phyloP scores from a whole-genome alignment of 768 basidiomycete species.

The Pulveroboletus sp. region DNA sequence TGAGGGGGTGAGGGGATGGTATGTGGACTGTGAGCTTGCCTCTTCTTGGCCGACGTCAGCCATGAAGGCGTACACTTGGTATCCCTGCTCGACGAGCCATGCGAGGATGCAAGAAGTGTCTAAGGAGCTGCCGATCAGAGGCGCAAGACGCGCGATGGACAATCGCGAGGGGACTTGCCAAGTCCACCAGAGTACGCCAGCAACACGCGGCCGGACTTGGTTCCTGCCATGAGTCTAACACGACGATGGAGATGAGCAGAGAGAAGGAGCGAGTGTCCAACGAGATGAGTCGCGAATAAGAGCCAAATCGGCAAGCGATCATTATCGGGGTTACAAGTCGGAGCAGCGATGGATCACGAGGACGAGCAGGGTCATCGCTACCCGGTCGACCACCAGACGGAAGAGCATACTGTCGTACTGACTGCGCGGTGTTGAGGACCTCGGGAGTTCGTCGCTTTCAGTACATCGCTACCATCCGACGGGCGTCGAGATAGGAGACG shows the following conservation, averaged over 20 bases:
- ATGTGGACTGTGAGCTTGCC: slow-evolving; percentile 34
- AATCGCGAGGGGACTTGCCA: slow-evolving; percentile 49
- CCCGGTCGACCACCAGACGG: no score
- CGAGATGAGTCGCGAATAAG: no score
- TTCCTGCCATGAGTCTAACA: slow-evolving; percentile 9
- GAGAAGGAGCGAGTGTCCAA: not conserved
- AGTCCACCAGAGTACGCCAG: slow-evolving; percentile 98
- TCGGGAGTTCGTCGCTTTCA: no score
- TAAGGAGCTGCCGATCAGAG: slow-evolving; percentile 12
- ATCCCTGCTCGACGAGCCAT: slow-evolving; percentile 97
- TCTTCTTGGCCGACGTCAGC: slow-evolving; percentile 93
- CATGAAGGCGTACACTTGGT: slow-evolving; percentile 97
- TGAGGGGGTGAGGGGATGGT: not conserved
- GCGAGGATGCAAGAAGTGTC: slow-evolving; percentile 99
- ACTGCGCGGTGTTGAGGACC: no score
- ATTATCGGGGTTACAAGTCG: no score
- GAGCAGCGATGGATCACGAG: not conserved
- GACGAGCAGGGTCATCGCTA: no score
- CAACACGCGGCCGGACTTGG: slow-evolving; percentile 76
- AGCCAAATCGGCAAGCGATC: not conserved
- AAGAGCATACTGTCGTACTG: no score
- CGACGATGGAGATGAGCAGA: not conserved
- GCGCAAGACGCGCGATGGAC: not conserved
- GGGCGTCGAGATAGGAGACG: not conserved
- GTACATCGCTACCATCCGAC: no score